phyloP scores from a whole-genome alignment of 345 rosid species.

The Ailanthus altissimus region DNA sequence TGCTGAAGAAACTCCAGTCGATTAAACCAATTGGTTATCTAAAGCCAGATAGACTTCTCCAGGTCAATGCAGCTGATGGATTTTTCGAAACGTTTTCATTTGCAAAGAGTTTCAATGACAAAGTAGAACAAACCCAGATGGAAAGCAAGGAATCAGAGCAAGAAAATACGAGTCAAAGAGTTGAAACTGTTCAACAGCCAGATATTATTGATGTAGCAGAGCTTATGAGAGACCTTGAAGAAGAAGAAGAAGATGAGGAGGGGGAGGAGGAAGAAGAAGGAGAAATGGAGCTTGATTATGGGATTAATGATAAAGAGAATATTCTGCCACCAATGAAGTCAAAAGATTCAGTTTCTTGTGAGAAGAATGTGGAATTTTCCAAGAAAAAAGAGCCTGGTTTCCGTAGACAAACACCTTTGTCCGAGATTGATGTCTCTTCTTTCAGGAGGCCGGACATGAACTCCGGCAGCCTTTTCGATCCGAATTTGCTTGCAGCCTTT shows the following conservation, averaged over 20 bases:
- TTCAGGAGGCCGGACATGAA: conserved; percentile 75
- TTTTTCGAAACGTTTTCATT: conserved; percentile 40
- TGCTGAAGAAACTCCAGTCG: conserved; percentile 66
- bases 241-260: conserved; percentile 35
- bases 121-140: conserved; percentile 32
- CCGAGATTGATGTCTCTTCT: conserved; percentile 51
- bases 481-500: conserved; percentile 68
- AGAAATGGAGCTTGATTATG: conserved; percentile 28
- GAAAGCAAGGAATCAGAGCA: conserved; percentile 31
- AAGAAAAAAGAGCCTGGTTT: conserved; percentile 22
- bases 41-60: conserved; percentile 68
- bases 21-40: conserved; percentile 61
- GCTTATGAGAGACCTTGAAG: conserved; percentile 50
- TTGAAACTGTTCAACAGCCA: conserved; percentile 27
- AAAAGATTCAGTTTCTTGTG: neutral
- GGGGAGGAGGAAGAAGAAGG: conserved; percentile 30
- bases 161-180: conserved; percentile 10
- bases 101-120: conserved; percentile 31
- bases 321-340: conserved; percentile 38
- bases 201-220: conserved; percentile 47
- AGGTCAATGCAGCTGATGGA: conserved; percentile 58
- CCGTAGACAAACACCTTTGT: conserved; percentile 33
- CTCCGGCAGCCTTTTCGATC: conserved; percentile 72
- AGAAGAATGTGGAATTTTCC: conserved; percentile 24
- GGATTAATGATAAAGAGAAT: conserved; percentile 58